phyloP scores from a whole-genome alignment of 805 yeast species.

The Candida boleticola region DNA sequence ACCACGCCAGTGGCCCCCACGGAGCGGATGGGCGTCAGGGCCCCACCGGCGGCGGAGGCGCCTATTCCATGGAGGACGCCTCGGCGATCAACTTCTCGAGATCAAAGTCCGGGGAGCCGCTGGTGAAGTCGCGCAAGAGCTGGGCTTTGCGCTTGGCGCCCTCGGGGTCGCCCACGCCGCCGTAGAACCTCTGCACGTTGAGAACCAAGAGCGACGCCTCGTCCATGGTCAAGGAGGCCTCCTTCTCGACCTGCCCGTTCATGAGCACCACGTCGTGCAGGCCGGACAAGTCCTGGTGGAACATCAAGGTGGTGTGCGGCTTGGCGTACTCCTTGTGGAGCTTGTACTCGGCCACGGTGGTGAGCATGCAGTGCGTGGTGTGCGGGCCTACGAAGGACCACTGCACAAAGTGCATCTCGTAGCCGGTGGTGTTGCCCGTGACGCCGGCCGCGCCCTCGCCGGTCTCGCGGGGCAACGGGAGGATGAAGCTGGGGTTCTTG shows the following conservation, averaged over 20 bases:
- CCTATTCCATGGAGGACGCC: slow-evolving; percentile 66
- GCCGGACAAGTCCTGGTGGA: slow-evolving; percentile 73
- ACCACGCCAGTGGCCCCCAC: too few species aligned
- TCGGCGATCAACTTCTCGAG: slow-evolving; percentile 68
- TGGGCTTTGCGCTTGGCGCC: slow-evolving; percentile 47
- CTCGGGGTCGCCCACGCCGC: slow-evolving; percentile 51
- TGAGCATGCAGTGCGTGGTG: slow-evolving; percentile 86
- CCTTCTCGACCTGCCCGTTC: slow-evolving; percentile 82
- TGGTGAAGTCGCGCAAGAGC: slow-evolving; percentile 65
- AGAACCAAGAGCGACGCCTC: slow-evolving; percentile 78
- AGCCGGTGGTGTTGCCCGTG: slow-evolving; percentile 46
- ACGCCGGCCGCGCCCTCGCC: slow-evolving; percentile 27
- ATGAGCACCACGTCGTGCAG: slow-evolving; percentile 68
- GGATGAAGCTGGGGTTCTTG: slow-evolving; percentile 76
- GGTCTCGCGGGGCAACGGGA: slow-evolving; percentile 75
- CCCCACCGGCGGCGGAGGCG: too few species aligned
- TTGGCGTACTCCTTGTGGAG: slow-evolving; percentile 88
- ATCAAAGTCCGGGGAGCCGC: slow-evolving; percentile 63
- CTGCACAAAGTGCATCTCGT: slow-evolving; percentile 88
- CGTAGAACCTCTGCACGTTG: slow-evolving; percentile 81
- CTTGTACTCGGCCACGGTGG: slow-evolving; percentile 89
- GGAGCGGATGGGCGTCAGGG: too few species aligned
- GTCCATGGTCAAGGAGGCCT: slow-evolving; percentile 59
- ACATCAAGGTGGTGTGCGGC: slow-evolving; percentile 88
- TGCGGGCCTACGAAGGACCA: slow-evolving; percentile 86